Conservation (phyloP, 2,329 filamentous ascomycete species). For the Leptographium procerum region DNA sequence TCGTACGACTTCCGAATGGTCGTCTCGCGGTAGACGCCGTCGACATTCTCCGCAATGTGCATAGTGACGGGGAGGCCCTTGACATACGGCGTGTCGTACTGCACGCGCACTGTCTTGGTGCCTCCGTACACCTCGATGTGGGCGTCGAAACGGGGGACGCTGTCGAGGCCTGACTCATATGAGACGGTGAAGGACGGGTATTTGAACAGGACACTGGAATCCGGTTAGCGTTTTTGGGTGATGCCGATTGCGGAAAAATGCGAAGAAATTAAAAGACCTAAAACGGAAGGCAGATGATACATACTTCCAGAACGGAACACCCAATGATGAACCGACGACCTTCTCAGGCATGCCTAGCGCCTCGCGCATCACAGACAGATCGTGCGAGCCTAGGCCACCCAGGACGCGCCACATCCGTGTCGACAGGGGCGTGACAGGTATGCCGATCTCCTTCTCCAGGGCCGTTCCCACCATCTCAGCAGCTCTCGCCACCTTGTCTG, state of each 20-base stretch:
- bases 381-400: too few species aligned
- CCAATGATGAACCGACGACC: slow-evolving; percentile 25
- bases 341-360: slow-evolving; percentile 35
- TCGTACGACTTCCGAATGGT: slow-evolving; percentile 32
- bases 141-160: slow-evolving; percentile 41
- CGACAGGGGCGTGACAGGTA: slow-evolving; percentile 20
- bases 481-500: slow-evolving; percentile 15
- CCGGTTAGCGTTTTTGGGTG: too few species aligned
- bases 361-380: slow-evolving; percentile 43
- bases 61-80: slow-evolving; percentile 41
- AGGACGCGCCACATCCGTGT: too few species aligned
- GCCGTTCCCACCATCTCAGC: slow-evolving; percentile 19
- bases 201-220: slow-evolving; percentile 28
- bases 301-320: too few species aligned
- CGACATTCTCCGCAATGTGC: slow-evolving; percentile 27
- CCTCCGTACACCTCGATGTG: slow-evolving; percentile 39
- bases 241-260: too few species aligned
- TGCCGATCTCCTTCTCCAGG: slow-evolving; percentile 19
- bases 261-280: too few species aligned
- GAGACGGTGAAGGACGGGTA: slow-evolving; percentile 36
- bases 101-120: slow-evolving; percentile 40
- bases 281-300: too few species aligned
- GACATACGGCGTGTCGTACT: slow-evolving; percentile 47
- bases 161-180: slow-evolving; percentile 46
- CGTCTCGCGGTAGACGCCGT: slow-evolving; percentile 24